Base-by-base conservation (phyloP, 441 rosid species). In the Adansonia grandidieri region DNA sequence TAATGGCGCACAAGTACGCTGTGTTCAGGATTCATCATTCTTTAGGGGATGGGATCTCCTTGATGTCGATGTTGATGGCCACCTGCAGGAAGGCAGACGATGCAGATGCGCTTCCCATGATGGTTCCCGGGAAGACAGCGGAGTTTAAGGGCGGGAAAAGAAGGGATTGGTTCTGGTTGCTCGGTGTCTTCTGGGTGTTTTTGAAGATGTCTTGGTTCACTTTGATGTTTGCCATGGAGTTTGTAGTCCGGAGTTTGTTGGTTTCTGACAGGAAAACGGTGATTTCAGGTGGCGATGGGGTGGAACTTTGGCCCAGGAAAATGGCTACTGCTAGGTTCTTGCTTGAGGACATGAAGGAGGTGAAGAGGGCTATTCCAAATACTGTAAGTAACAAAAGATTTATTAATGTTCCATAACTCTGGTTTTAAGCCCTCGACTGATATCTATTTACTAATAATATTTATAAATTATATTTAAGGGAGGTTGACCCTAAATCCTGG, bases 231-330 rank as follows among this genome's bases (percentile, higher is more conserved):
- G 54, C 68, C 4, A 13, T 83, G 73, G 88, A 85, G 74, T 91
- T 89, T 64, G 13, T 47, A 15, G 3, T 77, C 79, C 86, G 86
- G 75, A 50, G 32, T 69, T 62, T 87, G 72, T 83, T 83, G 80
- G 78, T 87, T 73, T 5, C 81, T 19, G 93, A 91, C 71, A 67
- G 72, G 84, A 78, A 82, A 77, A 88, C 91, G 47, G 83, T 57
- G 70, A 77, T 87, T 9, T 73, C 82, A 15, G 93, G 95, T 20
- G 95, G 91, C 9, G 87, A 74, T 1, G 92, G 90, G 54, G 88
- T 84, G 84, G 92, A 91, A 84, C 84, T 85, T 15, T 89, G 91
- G 91, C 92, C 92, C 28, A 85, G 92, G 77, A 88, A 87, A 74
- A n/a, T 87, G 57, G 89, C 81, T 14, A 87, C 91, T 2, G 92